phyloP scores from a whole-genome alignment of 768 basidiomycete genomes.

The Lentinula aciculospora region DNA sequence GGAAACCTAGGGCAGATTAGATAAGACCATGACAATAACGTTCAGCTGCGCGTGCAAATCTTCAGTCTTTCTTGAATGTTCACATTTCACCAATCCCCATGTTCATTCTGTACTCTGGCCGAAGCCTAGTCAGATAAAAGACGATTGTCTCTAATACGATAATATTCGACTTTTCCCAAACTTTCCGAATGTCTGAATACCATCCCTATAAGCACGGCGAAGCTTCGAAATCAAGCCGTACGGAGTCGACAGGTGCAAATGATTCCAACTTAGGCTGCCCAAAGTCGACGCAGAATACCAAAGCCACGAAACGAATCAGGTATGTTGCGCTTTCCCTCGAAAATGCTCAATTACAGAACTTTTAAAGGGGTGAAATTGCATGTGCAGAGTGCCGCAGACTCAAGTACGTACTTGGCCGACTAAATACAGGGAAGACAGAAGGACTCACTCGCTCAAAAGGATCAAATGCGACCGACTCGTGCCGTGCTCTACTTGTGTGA shows the following conservation, averaged over 20 bases:
- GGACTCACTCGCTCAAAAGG: constrained; percentile 29
- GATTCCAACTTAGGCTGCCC: neutral
- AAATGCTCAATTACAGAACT: neutral
- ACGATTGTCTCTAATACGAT: too few species aligned
- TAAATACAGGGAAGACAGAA: neutral
- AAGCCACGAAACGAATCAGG: constrained; percentile 33
- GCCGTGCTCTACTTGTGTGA: constrained; percentile 45
- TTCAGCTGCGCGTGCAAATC: neutral
- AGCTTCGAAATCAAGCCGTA: neutral
- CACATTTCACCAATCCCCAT: neutral
- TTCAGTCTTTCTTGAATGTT: neutral
- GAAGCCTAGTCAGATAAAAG: too few species aligned
- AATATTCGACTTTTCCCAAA: neutral
- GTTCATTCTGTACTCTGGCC: neutral
- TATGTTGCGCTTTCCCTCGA: constrained; percentile 13
- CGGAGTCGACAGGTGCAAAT: neutral
- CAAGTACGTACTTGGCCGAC: constrained; percentile 14
- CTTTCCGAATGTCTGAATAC: constrained; percentile 5
- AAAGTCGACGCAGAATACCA: constrained; percentile 9
- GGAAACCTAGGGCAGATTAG: neutral
- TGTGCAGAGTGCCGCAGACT: constrained; percentile 40
- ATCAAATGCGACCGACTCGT: constrained; percentile 14
- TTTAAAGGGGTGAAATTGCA: constrained; percentile 32
- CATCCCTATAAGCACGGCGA: constrained; percentile 11
- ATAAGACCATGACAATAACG: neutral